A percentile compares a stretch with the other conserved stretches of the same genome.
Conservation (phyloP, 108 stramenopile genomes). For the Craspedostauros australis region DNA sequence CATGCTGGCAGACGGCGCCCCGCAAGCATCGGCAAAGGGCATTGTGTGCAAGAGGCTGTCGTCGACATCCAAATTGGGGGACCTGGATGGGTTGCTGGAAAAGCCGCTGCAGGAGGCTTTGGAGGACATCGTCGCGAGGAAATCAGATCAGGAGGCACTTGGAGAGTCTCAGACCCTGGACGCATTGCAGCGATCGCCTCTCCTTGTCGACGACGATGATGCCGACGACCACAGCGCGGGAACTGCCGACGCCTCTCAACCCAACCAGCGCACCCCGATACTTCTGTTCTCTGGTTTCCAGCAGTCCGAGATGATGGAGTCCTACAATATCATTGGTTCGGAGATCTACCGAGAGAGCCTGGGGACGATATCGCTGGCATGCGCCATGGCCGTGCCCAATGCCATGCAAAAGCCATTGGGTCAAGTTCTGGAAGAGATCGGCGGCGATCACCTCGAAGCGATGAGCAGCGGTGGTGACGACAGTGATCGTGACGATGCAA, state of each 20-base stretch:
- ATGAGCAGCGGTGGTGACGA: no score
- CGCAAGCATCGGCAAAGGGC: slow-evolving; percentile 17
- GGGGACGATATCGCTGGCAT: slow-evolving; percentile 40
- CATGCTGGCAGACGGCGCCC: slow-evolving; percentile 63
- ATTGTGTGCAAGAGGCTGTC: slow-evolving; percentile 9
- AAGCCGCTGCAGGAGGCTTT: slow-evolving; percentile 39
- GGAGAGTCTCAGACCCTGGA: neutral
- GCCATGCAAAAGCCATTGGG: slow-evolving; percentile 55
- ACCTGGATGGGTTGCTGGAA: slow-evolving; percentile 17
- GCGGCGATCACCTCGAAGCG: slow-evolving; percentile 65
- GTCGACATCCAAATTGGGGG: slow-evolving; percentile 1
- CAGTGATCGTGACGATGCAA: no score
- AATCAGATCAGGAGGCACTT: neutral
- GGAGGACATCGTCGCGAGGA: slow-evolving; percentile 13
- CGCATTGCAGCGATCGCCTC: neutral
- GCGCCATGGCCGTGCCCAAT: slow-evolving; percentile 64
- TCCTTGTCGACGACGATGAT: no score
- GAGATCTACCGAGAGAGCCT: slow-evolving; percentile 62
- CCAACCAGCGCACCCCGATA: slow-evolving; percentile 12
- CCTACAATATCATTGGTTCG: slow-evolving; percentile 49
- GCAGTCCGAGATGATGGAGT: slow-evolving; percentile 69
- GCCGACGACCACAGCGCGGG: neutral
- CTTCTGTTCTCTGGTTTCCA: slow-evolving; percentile 60
- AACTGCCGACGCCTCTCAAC: neutral
- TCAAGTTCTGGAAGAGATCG: slow-evolving; percentile 60